Base-by-base conservation (phyloP, 805 yeast genomes). In the Spathaspora girioi region DNA sequence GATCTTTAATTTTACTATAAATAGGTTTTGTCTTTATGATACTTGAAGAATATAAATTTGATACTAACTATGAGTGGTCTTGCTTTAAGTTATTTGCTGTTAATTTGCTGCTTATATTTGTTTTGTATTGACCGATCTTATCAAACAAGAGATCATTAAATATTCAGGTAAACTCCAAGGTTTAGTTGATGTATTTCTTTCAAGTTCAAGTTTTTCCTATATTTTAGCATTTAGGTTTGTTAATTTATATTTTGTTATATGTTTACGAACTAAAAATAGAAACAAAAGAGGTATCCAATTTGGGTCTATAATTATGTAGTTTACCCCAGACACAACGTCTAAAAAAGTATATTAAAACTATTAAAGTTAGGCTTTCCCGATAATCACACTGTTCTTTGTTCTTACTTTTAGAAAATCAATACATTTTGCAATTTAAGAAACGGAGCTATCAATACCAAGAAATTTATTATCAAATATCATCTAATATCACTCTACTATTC, bases 1-100 rank as follows among this genome's bases (percentile, higher is more conserved):
- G 73, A 2, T 72, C 73, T 43, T 51, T 46, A 15, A 69, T 42
- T 40, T 55, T 56, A 18, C 59, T 56, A 54, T 59, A 56, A 15
- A 66, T 59, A 5, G 61, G 60, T 26, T 45, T 54, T 31, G 47
- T 56, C n/a, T 54, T 35, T 45, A 19, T 52, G 8, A 35, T 35
- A n/a, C 18, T 35, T n/a, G 40, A n/a, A 14, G 17, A 3, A n/a
- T 35, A 35, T 35, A 35, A 35, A 3, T n/a, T 35, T 35, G 15
- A 35, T 7, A 14, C 40, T 14, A 35, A n/a, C 4, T 15, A 6
- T 35, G 40, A 15, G 5, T 35, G 40, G 40, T 15, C 17, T 7
- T n/a, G 40, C 14, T 2, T 14, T 4, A 35, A 7, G 9, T 35
- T 35, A 35, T 35, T 35, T 15, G 15, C 9, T 35, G 40, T 35